A percentile compares a stretch with the other conserved stretches of the same genome.
phyloP scores from a whole-genome alignment of 768 basidiomycete genomes.

The Xanthoconium purpureum region DNA sequence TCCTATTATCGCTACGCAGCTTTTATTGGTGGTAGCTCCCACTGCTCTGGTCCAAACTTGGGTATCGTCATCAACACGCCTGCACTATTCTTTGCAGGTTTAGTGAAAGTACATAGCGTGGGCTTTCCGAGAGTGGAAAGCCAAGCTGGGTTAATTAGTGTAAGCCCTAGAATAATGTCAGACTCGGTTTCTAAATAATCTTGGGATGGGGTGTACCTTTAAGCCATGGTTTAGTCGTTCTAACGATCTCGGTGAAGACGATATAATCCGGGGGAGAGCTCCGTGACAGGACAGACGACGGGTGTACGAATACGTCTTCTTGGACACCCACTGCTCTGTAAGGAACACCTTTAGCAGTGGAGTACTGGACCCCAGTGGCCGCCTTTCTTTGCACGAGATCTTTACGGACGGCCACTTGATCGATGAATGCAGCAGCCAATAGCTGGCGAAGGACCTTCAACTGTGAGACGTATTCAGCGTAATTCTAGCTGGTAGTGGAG shows the following conservation, averaged over 20 bases:
- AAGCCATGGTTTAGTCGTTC: conserved; percentile 71
- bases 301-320: conserved; percentile 92
- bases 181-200: background rate
- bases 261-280: conserved; percentile 79
- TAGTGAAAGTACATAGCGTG: conserved; percentile 86
- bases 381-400: conserved; percentile 66
- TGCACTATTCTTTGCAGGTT: conserved; percentile 66
- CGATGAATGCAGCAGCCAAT: conserved; percentile 85
- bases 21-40: conserved; percentile 74
- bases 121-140: conserved; percentile 72
- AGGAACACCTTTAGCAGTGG: conserved; percentile 74
- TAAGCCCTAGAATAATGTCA: conserved; percentile 53
- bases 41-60: conserved; percentile 78
- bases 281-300: conserved; percentile 75
- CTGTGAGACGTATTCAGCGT: conserved; percentile 38
- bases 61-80: conserved; percentile 77
- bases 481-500: background rate
- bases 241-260: conserved; percentile 78
- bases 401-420: conserved; percentile 90
- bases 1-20: conserved; percentile 21
- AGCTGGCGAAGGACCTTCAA: conserved; percentile 89
- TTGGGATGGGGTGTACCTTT: conserved; percentile 53
- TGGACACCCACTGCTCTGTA: conserved; percentile 77
- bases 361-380: conserved; percentile 61
- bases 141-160: conserved; percentile 87